Conservation (phyloP, 108 stramenopile genomes). For the Nitzschia sp. region DNA sequence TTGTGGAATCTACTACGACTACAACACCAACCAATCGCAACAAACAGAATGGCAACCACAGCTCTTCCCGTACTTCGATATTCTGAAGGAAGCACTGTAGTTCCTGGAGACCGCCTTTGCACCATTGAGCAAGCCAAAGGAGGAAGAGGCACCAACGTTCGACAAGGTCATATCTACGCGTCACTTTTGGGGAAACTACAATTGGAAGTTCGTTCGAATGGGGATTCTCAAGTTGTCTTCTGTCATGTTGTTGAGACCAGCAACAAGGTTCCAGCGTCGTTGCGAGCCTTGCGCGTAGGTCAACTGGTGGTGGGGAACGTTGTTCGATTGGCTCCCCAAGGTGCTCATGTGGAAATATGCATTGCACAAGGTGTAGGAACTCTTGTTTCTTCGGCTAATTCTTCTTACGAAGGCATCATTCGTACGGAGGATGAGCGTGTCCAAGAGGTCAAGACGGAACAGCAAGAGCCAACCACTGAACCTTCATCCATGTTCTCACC, state of each 20-base stretch:
- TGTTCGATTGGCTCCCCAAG: constrained; percentile 53
- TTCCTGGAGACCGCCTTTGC: constrained; percentile 79
- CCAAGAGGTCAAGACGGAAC: constrained; percentile 50
- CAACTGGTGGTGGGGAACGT: constrained; percentile 65
- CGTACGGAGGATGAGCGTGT: constrained; percentile 76
- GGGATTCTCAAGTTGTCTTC: constrained; percentile 1
- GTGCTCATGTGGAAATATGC: constrained; percentile 70
- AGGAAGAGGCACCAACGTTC: constrained; percentile 68
- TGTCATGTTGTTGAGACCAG: neutral
- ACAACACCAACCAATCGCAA: neutral
- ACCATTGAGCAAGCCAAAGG: constrained; percentile 42
- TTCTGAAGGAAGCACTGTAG: constrained; percentile 45
- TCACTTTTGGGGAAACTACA: constrained; percentile 49
- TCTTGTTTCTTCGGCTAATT: constrained; percentile 4
- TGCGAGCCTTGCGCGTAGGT: constrained; percentile 48
- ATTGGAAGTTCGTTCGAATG: neutral
- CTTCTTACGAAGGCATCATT: constrained; percentile 39
- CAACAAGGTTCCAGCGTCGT: neutral
- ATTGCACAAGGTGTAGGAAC: constrained; percentile 28
- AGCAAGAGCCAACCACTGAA: neutral
- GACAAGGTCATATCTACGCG: constrained; percentile 64
- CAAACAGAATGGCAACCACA: neutral
- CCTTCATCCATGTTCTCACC: constrained; percentile 71
- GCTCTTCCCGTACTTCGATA: constrained; percentile 52
- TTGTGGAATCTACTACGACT: no score